Base-by-base conservation (phyloP, 805 yeast species). In the Ogataea neopini region DNA sequence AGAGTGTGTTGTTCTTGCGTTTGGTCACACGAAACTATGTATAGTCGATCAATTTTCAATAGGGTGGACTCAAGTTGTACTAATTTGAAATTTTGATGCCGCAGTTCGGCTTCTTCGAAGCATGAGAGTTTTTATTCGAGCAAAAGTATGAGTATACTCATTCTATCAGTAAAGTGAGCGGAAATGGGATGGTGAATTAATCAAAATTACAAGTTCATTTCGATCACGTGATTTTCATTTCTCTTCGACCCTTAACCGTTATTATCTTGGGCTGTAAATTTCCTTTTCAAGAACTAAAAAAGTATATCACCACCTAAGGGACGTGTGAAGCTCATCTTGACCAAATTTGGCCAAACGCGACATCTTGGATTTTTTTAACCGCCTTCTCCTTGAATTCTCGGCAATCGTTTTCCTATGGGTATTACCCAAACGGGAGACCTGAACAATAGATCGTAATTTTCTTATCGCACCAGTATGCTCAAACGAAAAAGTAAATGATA, bases 401-500 rank as follows among this genome's bases (percentile, higher is more conserved):
- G 42, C 32, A 25, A 39, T 17, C 42, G 42, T 17, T 25, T 39
- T 28, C 15, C 30, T 17, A 4, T 26, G 28, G 17, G 9, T 10
- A 15, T 39, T 39, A 17, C 42, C 42, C n/a, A 39, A 39, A 25
- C 8, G 15, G 42, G 42, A 39, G 11, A 39, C 17, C 8, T 3
- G 23, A 28, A 39, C 32, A 39, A 28, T 39, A 26, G 33, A 39
- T 15, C 13, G 14, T 13, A 18, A 10, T 18, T 5, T 39, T 25
- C 42, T 39, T 39, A 39, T 39, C 42, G 33, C 34, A 26, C 30
- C 35, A 30, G 28, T 18, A n/a, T n/a, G n/a, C n/a, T n/a, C n/a
- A n/a, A n/a, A n/a, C n/a, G n/a, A n/a, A n/a, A n/a, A n/a, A n/a
- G n/a, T n/a, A n/a, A n/a, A n/a, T n/a, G n/a, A n/a, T n/a, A n/a